Base-by-base conservation (phyloP, 2,329 filamentous ascomycete species). In the Exophiala alcalophila region DNA sequence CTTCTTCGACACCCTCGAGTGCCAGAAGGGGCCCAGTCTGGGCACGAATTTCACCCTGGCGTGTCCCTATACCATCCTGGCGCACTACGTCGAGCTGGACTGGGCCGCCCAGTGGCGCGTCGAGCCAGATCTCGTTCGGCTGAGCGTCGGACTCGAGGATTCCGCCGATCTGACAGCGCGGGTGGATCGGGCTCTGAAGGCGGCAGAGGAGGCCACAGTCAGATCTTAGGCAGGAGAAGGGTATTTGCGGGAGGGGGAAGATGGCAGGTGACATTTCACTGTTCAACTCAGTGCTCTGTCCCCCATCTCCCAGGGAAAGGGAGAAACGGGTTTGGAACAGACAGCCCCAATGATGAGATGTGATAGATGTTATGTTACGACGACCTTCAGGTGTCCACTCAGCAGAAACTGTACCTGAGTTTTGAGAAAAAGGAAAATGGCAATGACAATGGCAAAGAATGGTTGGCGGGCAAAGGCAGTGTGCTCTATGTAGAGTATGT, bases 21-120 rank as follows among this genome's bases (percentile, higher is more conserved):
- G 89, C 1, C 82, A 88, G 26, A 98, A 98, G 65, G 92, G 92
- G 0, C 92, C 92, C 0, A 96, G 89, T 65, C 71, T 98, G 35
- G 92, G 92, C 2, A 97, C 92, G 1, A 98, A 98, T 65, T 98
- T 98, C 62, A 97, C 92, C 0, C 71, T 98, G 25, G 76, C 84
- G 44, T 94, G 84, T 34, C 92, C 92, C 0, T 98, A 95, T 63
- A 88, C 92, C 15, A 71, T 98, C 23, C 67, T 98, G 21, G 92
- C 92, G 4, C 92, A 98, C 65, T 98, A 92, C 59, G 73, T 77
- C 31, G 92, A 98, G 70, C 65, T 97, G 28, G 83, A 90, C n/a
- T 98, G 92, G 92, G 75, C 39, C 38, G 18, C n/a, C 36, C 77
- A 74, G 87, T 91, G 84, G 62, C 88, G 90, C 0, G 86, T 96